Percentiles rank a stretch among this genome's conserved stretches.
phyloP scores from a whole-genome alignment of 2,329 filamentous ascomycete genomes.

The Leptographium flavum region DNA sequence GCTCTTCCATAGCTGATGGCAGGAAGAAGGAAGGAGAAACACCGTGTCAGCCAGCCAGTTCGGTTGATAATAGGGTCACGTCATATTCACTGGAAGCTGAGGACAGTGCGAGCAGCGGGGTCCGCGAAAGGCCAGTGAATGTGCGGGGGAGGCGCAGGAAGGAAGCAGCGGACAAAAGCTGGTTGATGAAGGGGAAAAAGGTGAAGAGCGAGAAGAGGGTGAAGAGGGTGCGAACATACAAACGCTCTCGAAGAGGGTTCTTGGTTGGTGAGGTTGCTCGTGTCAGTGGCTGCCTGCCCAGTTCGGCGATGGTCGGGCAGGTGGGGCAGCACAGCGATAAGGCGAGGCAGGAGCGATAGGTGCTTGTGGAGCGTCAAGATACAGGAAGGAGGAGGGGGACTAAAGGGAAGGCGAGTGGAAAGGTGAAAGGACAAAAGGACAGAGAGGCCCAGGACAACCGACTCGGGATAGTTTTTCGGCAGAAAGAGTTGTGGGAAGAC shows the following conservation, averaged over 20 bases:
- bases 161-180: background rate
- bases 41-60: constrained; percentile 8
- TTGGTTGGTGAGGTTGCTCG: background rate
- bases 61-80: constrained; percentile 1
- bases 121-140: no score
- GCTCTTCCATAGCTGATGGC: constrained; percentile 10
- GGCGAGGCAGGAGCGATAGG: background rate
- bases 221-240: background rate
- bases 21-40: background rate
- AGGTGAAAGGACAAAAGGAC: no score
- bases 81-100: constrained; percentile 4
- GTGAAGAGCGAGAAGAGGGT: background rate
- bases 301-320: background rate
- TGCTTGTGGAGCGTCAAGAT: background rate
- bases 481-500: background rate
- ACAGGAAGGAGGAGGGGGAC: background rate
- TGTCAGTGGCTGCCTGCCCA: constrained; percentile 2
- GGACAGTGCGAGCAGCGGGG: background rate
- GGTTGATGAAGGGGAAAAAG: background rate
- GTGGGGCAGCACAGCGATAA: constrained; percentile 2
- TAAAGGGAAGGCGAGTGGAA: background rate
- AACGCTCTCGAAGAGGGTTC: background rate
- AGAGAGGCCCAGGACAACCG: no score
- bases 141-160: no score
- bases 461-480: background rate